These are phyloP conservation scores for Microbotryum violaceum DNA, from an alignment of 1,284 basidiomycete species.

Conservation along the genomic window DNA sequence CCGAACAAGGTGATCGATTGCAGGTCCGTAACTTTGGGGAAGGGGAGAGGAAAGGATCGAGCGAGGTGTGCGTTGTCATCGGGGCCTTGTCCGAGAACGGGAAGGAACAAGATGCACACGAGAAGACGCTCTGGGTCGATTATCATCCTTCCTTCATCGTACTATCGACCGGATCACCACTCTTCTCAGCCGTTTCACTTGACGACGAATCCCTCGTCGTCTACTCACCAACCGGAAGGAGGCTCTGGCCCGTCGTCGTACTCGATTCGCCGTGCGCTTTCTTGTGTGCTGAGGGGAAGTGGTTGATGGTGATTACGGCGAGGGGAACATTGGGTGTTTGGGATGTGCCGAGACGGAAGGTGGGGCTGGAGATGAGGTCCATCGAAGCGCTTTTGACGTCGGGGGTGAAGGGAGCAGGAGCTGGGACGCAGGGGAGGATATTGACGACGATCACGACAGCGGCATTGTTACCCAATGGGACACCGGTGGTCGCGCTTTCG, in stretches of 20 bases:
- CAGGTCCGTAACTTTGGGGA: slow-evolving; percentile 72
- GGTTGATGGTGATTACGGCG: slow-evolving; percentile 63
- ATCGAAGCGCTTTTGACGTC: slow-evolving; percentile 3
- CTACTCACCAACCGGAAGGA: slow-evolving; percentile 71
- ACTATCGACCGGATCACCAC: slow-evolving; percentile 54
- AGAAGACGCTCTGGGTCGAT: slow-evolving; percentile 73
- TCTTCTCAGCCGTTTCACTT: slow-evolving; percentile 66
- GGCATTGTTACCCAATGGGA: slow-evolving; percentile 64
- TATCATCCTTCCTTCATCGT: slow-evolving; percentile 67
- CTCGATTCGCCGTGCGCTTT: slow-evolving; percentile 64
- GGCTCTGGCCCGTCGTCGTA: slow-evolving; percentile 62
- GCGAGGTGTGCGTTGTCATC: slow-evolving; percentile 59
- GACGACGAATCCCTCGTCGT: slow-evolving; percentile 68
- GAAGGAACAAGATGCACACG: no score
- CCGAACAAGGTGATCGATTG: slow-evolving; percentile 55
- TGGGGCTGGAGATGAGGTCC: neutral
- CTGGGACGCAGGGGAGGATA: slow-evolving; percentile 44
- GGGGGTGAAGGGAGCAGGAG: no score
- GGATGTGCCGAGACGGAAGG: slow-evolving; percentile 46
- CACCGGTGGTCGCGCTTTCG: slow-evolving; percentile 64
- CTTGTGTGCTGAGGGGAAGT: slow-evolving; percentile 55
- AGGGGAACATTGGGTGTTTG: slow-evolving; percentile 64
- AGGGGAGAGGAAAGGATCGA: slow-evolving; percentile 51
- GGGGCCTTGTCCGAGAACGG: slow-evolving; percentile 43
- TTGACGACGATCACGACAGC: slow-evolving; percentile 48